Conservation (phyloP, 768 basidiomycete genomes). For the Phylloporus sp. region DNA sequence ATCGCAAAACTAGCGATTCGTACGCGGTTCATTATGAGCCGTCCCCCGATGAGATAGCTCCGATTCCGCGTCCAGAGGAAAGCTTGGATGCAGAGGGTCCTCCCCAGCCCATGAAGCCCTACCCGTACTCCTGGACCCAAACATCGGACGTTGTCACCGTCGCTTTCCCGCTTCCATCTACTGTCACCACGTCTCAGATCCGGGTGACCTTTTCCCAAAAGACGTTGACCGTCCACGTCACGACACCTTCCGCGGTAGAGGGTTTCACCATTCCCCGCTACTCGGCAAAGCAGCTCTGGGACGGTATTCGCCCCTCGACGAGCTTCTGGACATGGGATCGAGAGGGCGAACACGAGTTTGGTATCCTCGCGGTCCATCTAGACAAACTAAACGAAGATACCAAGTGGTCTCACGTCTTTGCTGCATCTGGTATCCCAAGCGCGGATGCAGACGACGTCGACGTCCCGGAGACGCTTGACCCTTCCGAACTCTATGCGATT, state of each 20-base stretch:
- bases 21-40: slow-evolving; percentile 46
- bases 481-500: slow-evolving; percentile 73
- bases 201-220: slow-evolving; percentile 60
- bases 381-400: slow-evolving; percentile 82
- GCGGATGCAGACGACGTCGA: slow-evolving; percentile 47
- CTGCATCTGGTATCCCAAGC: slow-evolving; percentile 36
- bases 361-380: slow-evolving; percentile 75
- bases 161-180: slow-evolving; percentile 76
- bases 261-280: slow-evolving; percentile 50
- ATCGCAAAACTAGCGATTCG: slow-evolving; percentile 38
- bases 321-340: slow-evolving; percentile 94
- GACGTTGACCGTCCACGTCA: slow-evolving; percentile 61
- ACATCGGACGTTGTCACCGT: slow-evolving; percentile 77
- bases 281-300: slow-evolving; percentile 70
- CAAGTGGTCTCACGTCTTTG: slow-evolving; percentile 86
- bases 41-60: slow-evolving; percentile 57
- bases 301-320: slow-evolving; percentile 64
- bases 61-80: slow-evolving; percentile 62
- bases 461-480: slow-evolving; percentile 85
- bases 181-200: slow-evolving; percentile 58
- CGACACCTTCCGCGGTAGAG: slow-evolving; percentile 28
- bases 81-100: slow-evolving; percentile 39
- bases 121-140: slow-evolving; percentile 93
- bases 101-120: slow-evolving; percentile 45
- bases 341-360: slow-evolving; percentile 61